phyloP scores from a whole-genome alignment of 1,284 basidiomycete genomes.

The Fistulinella cinereoalba region DNA sequence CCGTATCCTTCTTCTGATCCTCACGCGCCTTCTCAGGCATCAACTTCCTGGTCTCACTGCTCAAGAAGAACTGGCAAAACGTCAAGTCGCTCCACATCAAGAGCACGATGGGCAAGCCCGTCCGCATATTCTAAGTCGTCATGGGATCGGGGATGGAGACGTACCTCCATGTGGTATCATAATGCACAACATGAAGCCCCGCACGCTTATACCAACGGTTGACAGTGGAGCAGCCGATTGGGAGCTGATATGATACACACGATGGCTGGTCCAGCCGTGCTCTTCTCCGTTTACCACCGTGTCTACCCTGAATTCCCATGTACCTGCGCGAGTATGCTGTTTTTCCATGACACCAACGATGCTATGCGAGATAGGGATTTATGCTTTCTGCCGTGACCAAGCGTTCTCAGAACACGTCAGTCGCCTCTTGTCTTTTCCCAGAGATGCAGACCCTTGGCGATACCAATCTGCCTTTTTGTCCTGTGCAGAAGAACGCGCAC shows the following conservation, averaged over 20 bases:
- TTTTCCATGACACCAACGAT: conserved; percentile 14
- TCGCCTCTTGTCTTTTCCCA: no score
- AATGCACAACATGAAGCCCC: conserved; percentile 87
- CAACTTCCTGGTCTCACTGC: conserved; percentile 99
- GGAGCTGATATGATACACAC: conserved; percentile 65
- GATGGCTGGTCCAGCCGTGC: conserved; percentile 16
- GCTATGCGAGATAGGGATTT: conserved; percentile 9
- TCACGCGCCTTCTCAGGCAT: conserved; percentile 58
- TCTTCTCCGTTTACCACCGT: conserved; percentile 11
- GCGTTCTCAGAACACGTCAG: no score
- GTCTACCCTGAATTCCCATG: conserved; percentile 21
- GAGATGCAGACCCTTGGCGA: no score
- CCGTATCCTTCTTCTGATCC: not conserved
- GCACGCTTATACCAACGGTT: conserved; percentile 91
- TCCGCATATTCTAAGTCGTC: conserved; percentile 74
- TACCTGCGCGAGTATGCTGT: conserved; percentile 13
- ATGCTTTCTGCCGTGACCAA: not conserved
- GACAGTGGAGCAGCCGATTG: conserved; percentile 71
- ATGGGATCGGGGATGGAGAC: no score
- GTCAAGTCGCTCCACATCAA: conserved; percentile 99
- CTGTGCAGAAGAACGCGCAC: no score
- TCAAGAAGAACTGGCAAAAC: conserved; percentile 99
- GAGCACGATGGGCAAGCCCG: conserved; percentile 98
- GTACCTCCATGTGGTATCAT: conserved; percentile 42
- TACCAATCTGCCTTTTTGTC: no score